phyloP scores from a whole-genome alignment of 1,139 yeast genomes.

The Nakaseomyces sp. region DNA sequence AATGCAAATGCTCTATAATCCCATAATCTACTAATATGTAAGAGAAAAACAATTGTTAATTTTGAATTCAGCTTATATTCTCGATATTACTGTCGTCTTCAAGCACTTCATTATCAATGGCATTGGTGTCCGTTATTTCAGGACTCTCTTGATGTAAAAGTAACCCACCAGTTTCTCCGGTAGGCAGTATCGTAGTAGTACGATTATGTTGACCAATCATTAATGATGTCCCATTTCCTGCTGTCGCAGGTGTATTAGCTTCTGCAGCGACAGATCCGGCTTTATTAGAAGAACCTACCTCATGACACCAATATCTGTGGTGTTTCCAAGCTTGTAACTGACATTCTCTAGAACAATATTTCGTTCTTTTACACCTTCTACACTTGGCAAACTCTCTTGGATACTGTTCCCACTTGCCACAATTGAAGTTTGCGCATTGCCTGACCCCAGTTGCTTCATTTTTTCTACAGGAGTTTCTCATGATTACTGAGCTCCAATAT shows the following conservation, averaged over 20 bases:
- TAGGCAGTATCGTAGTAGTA: constrained; percentile 6
- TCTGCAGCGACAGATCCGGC: constrained; percentile 8
- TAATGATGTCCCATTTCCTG: background rate
- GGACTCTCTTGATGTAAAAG: constrained; percentile 2
- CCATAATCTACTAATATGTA: background rate
- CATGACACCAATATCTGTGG: constrained; percentile 85
- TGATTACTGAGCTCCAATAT: constrained; percentile 95
- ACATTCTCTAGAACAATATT: constrained; percentile 88
- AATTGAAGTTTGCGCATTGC: constrained; percentile 87
- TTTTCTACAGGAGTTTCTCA: constrained; percentile 89
- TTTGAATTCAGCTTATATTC: background rate
- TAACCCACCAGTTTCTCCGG: constrained; percentile 4
- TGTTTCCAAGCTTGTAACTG: constrained; percentile 88
- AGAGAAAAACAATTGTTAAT: background rate
- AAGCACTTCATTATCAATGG: constrained; percentile 1
- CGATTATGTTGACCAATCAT: background rate
- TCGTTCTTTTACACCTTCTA: constrained; percentile 86
- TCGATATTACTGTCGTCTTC: constrained; percentile 1
- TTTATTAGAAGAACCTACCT: constrained; percentile 16
- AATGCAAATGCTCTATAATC: background rate
- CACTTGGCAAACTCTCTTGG: constrained; percentile 94
- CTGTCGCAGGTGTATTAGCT: constrained; percentile 8
- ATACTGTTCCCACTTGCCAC: constrained; percentile 91
- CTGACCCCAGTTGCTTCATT: constrained; percentile 90
- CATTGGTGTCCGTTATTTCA: constrained; percentile 8